These are phyloP conservation scores for Irpex sp. DNA, from an alignment of 1,284 basidiomycete species.

Conservation along the genomic window DNA sequence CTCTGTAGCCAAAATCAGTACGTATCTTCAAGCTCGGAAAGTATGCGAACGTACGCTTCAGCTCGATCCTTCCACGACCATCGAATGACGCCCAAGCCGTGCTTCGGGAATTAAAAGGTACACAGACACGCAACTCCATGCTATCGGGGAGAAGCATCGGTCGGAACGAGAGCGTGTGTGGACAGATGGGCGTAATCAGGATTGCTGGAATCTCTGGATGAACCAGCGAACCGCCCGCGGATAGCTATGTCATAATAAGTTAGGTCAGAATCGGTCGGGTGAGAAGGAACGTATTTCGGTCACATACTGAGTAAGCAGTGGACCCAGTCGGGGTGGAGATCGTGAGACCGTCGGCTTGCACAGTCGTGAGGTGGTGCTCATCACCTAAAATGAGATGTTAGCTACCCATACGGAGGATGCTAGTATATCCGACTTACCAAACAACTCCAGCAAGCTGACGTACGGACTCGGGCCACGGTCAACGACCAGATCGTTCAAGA, in stretches of 20 bases:
- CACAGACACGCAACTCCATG: slow-evolving; percentile 97
- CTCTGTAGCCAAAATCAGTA: slow-evolving; percentile 49
- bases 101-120: slow-evolving; percentile 96
- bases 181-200: slow-evolving; percentile 96
- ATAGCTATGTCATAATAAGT: slow-evolving; percentile 51
- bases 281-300: background rate
- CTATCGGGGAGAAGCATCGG: slow-evolving; percentile 98
- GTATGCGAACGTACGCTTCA: slow-evolving; percentile 67
- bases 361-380: slow-evolving; percentile 98
- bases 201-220: slow-evolving; percentile 98
- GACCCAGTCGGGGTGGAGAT: slow-evolving; percentile 98
- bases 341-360: slow-evolving; percentile 96
- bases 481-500: slow-evolving; percentile 96
- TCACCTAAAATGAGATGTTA: slow-evolving; percentile 59
- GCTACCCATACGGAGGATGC: background rate
- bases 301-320: slow-evolving; percentile 90
- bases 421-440: slow-evolving; percentile 57
- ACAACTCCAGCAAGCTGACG: slow-evolving; percentile 93
- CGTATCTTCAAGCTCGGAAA: background rate
- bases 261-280: slow-evolving; percentile 6
- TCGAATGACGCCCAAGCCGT: slow-evolving; percentile 99
- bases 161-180: slow-evolving; percentile 97
- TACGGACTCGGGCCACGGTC: slow-evolving; percentile 98
- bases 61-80: slow-evolving; percentile 92
- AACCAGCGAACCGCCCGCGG: slow-evolving; percentile 95